Base-by-base conservation (phyloP, 1,139 yeast genomes). In the Pichia sp. region DNA sequence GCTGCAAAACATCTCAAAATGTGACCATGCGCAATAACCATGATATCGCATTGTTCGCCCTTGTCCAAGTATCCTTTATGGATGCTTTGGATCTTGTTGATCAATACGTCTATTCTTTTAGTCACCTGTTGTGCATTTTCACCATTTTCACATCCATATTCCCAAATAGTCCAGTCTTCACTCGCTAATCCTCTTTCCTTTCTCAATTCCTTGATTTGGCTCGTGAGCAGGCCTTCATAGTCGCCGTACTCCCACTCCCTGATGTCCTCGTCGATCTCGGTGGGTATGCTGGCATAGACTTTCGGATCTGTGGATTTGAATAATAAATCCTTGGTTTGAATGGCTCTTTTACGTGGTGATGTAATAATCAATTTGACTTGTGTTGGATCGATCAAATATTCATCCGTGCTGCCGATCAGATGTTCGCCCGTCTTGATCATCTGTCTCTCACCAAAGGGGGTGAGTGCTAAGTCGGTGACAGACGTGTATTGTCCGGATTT, bases 211-310 rank as follows among this genome's bases (percentile, higher is more conserved):
- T 75, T 70, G 63, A 91, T 90, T 57, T 90, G 80, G 14, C 70
- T 67, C 1, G 96, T 85, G 48, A 74, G 66, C 58, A 83, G 67
- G 5, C 98, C 98, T 70, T 91, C 98, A 65, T 91, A 91, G 59
- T 87, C 94, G 57, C 98, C 98, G 61, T 91, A 91, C 57, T 88
- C 94, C 97, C 98, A 91, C 68, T 91, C 98, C 55, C 94, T 76
- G 44, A 89, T 68, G 58, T 84, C 85, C 43, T 85, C 80, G 53
- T 85, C 91, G 18, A 78, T 78, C 39, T 69, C 66, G 35, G 10
- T 38, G 20, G 46, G 87, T 64, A 17, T 66, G 57, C 51, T n/a
- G 4, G 24, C n/a, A n/a, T 20, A 19, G 14, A 24, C 18, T 18
- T 15, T 15, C 6, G 19, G 18, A 8, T 37, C 32, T 12, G 20